Conservation (phyloP, 1,284 basidiomycete species). For the Vanrija sp. region DNA sequence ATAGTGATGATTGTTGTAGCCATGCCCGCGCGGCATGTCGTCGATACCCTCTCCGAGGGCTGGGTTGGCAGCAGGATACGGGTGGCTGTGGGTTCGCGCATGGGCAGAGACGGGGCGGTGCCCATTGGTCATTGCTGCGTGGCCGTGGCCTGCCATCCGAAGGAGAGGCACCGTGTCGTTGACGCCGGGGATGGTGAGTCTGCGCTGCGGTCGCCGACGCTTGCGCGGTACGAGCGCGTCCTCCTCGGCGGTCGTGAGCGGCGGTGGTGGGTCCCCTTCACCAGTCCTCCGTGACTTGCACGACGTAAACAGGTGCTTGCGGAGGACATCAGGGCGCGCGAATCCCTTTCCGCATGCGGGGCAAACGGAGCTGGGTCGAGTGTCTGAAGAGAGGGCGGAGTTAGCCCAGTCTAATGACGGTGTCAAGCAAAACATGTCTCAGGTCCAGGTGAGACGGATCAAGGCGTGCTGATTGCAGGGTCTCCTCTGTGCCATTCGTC, state of each 20-base stretch:
- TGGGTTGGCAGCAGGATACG: too few species aligned
- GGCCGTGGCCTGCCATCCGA: background rate
- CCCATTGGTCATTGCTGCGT: background rate
- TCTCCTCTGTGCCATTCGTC: too few species aligned
- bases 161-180: background rate
- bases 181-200: constrained; percentile 2
- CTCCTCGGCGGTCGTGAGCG: constrained; percentile 17
- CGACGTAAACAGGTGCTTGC: constrained; percentile 21
- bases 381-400: constrained; percentile 8
- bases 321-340: constrained; percentile 20
- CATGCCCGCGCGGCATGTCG: background rate
- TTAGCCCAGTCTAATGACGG: background rate
- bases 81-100: background rate
- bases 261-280: constrained; percentile 16
- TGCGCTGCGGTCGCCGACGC: constrained; percentile 16
- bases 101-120: background rate
- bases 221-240: constrained; percentile 19
- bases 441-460: background rate
- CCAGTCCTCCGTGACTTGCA: constrained; percentile 18
- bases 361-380: constrained; percentile 14
- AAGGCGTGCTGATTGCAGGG: too few species aligned
- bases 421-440: background rate
- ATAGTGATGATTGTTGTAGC: too few species aligned
- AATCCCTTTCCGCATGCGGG: constrained; percentile 23
- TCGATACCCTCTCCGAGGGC: background rate